phyloP scores from a whole-genome alignment of 2,329 filamentous ascomycete species.

The Ophiostoma perfectum region DNA sequence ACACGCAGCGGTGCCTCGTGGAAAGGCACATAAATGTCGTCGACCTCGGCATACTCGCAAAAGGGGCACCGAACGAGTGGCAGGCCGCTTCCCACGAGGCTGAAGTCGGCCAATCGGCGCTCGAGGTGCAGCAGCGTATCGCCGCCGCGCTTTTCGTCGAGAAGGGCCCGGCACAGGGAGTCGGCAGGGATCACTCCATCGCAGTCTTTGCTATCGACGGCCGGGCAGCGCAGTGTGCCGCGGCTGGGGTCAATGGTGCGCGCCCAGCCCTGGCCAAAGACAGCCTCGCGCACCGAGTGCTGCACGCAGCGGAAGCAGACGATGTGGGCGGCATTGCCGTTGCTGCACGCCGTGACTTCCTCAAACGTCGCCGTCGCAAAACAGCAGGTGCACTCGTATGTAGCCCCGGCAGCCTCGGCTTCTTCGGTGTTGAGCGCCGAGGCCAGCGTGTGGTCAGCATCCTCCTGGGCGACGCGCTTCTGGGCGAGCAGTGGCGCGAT shows the following conservation, averaged over 20 bases:
- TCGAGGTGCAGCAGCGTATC: constrained; percentile 73
- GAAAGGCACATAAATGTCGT: constrained; percentile 63
- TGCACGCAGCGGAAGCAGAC: constrained; percentile 79
- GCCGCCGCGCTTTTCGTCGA: constrained; percentile 60
- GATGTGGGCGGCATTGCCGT: constrained; percentile 56
- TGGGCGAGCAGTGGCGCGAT: constrained; percentile 48
- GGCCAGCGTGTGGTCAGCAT: constrained; percentile 50
- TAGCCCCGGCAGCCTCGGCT: constrained; percentile 51
- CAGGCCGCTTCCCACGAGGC: constrained; percentile 64
- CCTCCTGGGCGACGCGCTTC: constrained; percentile 41
- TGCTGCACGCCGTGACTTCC: constrained; percentile 65
- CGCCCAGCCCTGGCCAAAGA: constrained; percentile 90
- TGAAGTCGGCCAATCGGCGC: constrained; percentile 70
- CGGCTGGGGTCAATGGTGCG: constrained; percentile 67
- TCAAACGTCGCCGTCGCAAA: constrained; percentile 67
- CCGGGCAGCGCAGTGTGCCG: constrained; percentile 77
- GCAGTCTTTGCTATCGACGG: constrained; percentile 66
- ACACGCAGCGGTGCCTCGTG: constrained; percentile 52
- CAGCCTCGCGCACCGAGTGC: constrained; percentile 73
- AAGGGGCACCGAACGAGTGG: constrained; percentile 82
- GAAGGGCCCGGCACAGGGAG: constrained; percentile 67
- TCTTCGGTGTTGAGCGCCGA: constrained; percentile 52
- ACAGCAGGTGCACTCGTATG: constrained; percentile 73
- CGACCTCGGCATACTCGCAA: constrained; percentile 84
- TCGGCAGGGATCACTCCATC: constrained; percentile 64